Evolutionary conservation across 139 green algal genomes (phyloP), one percentile per base, ranked within the genome.

Genomic region (Tetradesmus lagerheimii): DNA sequence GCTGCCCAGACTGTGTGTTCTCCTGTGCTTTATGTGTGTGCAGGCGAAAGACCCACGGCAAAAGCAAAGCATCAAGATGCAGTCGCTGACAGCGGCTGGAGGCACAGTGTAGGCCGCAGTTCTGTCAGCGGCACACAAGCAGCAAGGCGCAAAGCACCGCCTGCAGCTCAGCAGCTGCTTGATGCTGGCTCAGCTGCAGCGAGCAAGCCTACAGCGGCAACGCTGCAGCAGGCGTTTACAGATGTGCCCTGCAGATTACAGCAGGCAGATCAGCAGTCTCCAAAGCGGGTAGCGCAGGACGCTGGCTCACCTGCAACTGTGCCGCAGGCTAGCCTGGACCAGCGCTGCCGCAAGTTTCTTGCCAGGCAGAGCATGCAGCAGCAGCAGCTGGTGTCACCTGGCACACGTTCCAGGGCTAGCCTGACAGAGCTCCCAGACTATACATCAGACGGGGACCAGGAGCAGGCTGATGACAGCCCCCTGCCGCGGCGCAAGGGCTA

Each of bases 331-430:
- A 37, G 66, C 11, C 76, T 90, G 25, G 86, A 90, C 39, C 71
- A 83, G 76, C 86, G 86, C 25, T 90, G 86, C 86, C 78, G 86
- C n/a, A 79, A 67, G 4, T 90, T 86, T 37, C 50, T 90, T 14
- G 35, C 86, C 50, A 45, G 35, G 43, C 53, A 66, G 45, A 64
- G 86, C 75, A 37, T 25, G 0, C 47, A 66, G 50, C 86, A 85
- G 76, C 85, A 89, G 29, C 41, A 83, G 83, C 50, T 37, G n/a
- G 35, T 27, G 6, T 18, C 35, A 18, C 81, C 25, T 47, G 23
- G 77, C 18, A 8, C 57, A n/a, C 57, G 57, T 1, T 71, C 57
- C 57, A 71, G 57, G 57, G 57, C 57, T 23, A 71, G 14, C 57
- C 57, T 71, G 25, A 18, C 57, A 71, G 57, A 71, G 3, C 57